Percentiles rank a stretch among this genome's conserved stretches.
Conservation (phyloP, 768 basidiomycete species). For the Heimioporus sp. region DNA sequence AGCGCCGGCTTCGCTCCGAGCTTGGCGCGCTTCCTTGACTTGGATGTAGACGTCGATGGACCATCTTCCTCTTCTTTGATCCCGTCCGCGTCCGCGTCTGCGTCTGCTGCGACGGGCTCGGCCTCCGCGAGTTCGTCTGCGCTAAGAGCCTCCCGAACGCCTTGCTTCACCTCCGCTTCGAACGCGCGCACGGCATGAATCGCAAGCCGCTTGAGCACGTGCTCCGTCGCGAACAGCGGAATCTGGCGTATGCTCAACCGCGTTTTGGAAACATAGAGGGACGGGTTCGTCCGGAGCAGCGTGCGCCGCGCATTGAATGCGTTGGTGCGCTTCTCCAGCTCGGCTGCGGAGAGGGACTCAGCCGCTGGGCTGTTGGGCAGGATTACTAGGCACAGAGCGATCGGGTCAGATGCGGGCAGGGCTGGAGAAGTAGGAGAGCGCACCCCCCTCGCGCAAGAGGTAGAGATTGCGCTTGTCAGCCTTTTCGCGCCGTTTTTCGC, state of each 20-base stretch:
- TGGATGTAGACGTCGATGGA: background rate
- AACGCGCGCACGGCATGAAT: slow-evolving; percentile 79
- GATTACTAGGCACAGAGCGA: slow-evolving; percentile 57
- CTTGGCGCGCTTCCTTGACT: slow-evolving; percentile 23
- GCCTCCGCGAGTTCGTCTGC: slow-evolving; percentile 60
- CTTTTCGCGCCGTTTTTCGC: slow-evolving; percentile 81
- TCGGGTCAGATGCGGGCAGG: background rate
- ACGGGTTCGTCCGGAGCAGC: slow-evolving; percentile 88
- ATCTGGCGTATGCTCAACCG: slow-evolving; percentile 93
- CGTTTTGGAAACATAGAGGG: slow-evolving; percentile 90
- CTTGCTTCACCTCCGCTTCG: slow-evolving; percentile 70
- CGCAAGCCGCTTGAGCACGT: slow-evolving; percentile 84
- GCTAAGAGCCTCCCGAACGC: slow-evolving; percentile 56
- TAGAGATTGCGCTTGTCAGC: slow-evolving; percentile 96
- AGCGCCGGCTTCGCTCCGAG: slow-evolving; percentile 36
- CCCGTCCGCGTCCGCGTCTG: slow-evolving; percentile 25
- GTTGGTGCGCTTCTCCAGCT: slow-evolving; percentile 80
- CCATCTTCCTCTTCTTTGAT: slow-evolving; percentile 22
- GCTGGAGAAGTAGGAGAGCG: slow-evolving; percentile 4
- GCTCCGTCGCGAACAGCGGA: slow-evolving; percentile 87
- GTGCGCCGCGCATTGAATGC: slow-evolving; percentile 85
- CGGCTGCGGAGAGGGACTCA: slow-evolving; percentile 60
- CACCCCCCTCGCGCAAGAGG: slow-evolving; percentile 93
- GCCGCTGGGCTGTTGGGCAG: slow-evolving; percentile 86
- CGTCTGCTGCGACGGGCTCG: slow-evolving; percentile 36